These are phyloP conservation scores for Misopates orontium DNA, from an alignment of 257 asterid genomes.

Conservation along the genomic window DNA sequence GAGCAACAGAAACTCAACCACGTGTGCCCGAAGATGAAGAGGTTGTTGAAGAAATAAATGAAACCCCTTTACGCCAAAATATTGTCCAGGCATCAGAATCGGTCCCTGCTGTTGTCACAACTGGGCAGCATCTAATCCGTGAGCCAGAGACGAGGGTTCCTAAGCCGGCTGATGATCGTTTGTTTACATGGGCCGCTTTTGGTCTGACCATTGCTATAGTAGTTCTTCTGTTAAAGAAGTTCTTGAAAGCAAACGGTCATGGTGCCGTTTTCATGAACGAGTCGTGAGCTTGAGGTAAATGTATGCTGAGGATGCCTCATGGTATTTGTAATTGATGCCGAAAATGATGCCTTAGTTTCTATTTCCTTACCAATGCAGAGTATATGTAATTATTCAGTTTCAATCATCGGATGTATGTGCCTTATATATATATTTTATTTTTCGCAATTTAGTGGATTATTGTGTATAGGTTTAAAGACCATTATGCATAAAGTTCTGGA, in stretches of 20 bases:
- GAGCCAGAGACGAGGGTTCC: constrained; percentile 43
- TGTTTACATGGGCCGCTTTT: constrained; percentile 83
- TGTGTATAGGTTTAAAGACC: not conserved
- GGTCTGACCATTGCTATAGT: constrained; percentile 79
- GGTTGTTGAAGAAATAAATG: constrained; percentile 40
- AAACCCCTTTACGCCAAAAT: constrained; percentile 38
- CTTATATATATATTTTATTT: not conserved
- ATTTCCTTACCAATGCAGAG: not conserved
- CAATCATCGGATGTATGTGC: not conserved
- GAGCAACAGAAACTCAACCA: constrained; percentile 37
- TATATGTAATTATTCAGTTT: constrained; percentile 1
- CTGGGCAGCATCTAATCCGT: constrained; percentile 37
- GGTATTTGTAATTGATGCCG: not conserved
- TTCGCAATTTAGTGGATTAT: not conserved
- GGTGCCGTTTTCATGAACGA: constrained; percentile 70
- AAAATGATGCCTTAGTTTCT: not conserved
- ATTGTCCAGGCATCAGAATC: constrained; percentile 40
- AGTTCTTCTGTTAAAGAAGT: constrained; percentile 81
- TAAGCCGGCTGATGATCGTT: constrained; percentile 62
- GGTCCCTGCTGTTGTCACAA: constrained; percentile 31
- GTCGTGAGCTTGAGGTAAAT: constrained; percentile 38
- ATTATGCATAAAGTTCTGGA: not conserved
- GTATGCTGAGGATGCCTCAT: constrained; percentile 3
- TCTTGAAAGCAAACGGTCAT: constrained; percentile 76
- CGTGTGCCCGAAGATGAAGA: constrained; percentile 34